A percentile compares a stretch with the other conserved stretches of the same genome.
Conservation (phyloP, 108 stramenopile species). For the Tribonema minus region DNA sequence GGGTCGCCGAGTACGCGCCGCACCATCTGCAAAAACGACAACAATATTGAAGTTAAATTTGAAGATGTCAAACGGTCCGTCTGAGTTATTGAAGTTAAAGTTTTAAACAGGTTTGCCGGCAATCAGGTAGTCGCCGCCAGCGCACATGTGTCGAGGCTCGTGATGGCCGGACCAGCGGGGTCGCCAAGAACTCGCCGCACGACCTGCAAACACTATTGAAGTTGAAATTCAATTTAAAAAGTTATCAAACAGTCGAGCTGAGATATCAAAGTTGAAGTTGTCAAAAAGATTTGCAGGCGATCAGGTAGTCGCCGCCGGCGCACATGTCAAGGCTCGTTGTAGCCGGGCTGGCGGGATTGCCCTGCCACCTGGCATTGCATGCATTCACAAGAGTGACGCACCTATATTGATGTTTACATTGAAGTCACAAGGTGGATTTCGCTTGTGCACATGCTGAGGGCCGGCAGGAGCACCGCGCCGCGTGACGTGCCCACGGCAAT, state of each 20-base stretch:
- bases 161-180: slow-evolving; percentile 59
- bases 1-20: slow-evolving; percentile 59
- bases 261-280: too few relatives aligned
- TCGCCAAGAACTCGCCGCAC: slow-evolving; percentile 62
- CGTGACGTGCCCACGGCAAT: slow-evolving; percentile 76
- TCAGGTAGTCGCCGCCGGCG: slow-evolving; percentile 62
- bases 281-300: slow-evolving; percentile 69
- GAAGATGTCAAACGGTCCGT: too few relatives aligned
- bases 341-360: slow-evolving; percentile 47
- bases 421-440: too few relatives aligned
- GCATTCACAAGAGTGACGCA: neutral
- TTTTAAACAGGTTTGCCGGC: slow-evolving; percentile 71
- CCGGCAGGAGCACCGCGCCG: slow-evolving; percentile 66
- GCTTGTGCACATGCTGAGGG: too few relatives aligned
- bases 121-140: slow-evolving; percentile 64
- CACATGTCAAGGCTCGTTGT: slow-evolving; percentile 74
- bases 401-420: too few relatives aligned
- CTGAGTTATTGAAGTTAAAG: too few relatives aligned
- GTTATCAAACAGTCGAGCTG: too few relatives aligned
- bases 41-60: too few relatives aligned
- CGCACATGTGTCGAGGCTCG: slow-evolving; percentile 69
- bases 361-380: too few relatives aligned
- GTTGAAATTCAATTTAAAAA: too few relatives aligned
- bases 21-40: slow-evolving; percentile 52
- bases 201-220: too few relatives aligned